Evolutionary conservation across 305 asterid species (phyloP), one percentile per base, ranked within the genome.

Genomic region (Caryopteris hybrid): DNA sequence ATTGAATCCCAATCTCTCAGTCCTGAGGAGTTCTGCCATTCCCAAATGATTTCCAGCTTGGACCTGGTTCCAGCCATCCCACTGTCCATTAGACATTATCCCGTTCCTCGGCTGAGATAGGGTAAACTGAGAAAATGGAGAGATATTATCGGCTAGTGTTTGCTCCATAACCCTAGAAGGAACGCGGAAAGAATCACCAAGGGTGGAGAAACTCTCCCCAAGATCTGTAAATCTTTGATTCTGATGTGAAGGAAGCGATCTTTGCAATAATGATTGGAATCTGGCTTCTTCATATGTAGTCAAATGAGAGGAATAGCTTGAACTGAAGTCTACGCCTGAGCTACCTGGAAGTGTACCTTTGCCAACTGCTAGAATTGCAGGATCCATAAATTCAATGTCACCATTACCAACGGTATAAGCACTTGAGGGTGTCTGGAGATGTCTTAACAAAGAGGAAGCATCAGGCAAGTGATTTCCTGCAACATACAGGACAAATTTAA

Each of bases 331-430:
- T 64, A 86, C 53, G 70, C 88, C 81, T 3, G 91, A 29, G 79
- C 88, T 80, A 78, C 81, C 78, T n/a, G 92, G 87, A 68, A 91
- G 76, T 72, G 88, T 84, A 73, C 91, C 96, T 79, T 83, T 90
- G 77, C 96, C 96, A 74, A 93, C 99, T 58, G 97, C 97, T 82
- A 93, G 79, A 54, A 93, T 93, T 43, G 99, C 99, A 74, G 97
- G 97, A 84, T 93, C 97, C 83, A 84, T 83, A 75, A 93, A 87
- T 78, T 91, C 99, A 61, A 91, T 76, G 68, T 87, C 89, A 14
- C 90, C 91, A 66, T 81, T 76, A 58, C 64, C 78, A 59, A 78
- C 71, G 23, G 83, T 75, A 74, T 80, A 76, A 56, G 79, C 83
- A 71, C 69, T 66, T 33, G 82, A 71, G 50, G 84, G 79, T 54